phyloP scores from a whole-genome alignment of 768 basidiomycete genomes.

The Rhizopogon vinicolor region DNA sequence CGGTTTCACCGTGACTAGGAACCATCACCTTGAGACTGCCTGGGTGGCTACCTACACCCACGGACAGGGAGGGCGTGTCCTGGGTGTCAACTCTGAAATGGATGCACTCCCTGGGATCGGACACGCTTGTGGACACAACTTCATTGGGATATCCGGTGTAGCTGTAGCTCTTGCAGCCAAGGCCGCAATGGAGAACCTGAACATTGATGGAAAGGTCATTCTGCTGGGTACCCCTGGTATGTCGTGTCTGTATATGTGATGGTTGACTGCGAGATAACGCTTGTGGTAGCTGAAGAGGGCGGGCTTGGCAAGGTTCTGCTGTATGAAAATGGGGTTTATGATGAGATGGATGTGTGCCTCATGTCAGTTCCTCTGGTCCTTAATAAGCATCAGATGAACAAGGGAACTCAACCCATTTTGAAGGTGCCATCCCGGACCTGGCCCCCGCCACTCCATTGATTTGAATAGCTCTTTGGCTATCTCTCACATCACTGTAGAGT shows the following conservation, averaged over 20 bases:
- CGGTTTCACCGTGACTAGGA: constrained; percentile 54
- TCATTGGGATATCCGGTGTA: constrained; percentile 68
- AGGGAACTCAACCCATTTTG: neutral
- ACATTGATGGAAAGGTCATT: constrained; percentile 58
- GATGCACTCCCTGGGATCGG: constrained; percentile 49
- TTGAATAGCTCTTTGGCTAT: constrained; percentile 58
- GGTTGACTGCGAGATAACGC: neutral
- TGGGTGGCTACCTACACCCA: constrained; percentile 61
- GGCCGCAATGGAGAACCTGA: constrained; percentile 48
- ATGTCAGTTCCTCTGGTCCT: constrained; percentile 37
- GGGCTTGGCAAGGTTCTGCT: constrained; percentile 63
- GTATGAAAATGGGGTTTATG: constrained; percentile 60
- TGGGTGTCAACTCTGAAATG: constrained; percentile 77
- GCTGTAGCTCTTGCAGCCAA: constrained; percentile 61
- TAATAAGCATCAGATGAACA: neutral
- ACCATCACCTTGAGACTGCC: constrained; percentile 59
- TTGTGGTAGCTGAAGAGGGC: constrained; percentile 62
- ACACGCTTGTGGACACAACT: constrained; percentile 72
- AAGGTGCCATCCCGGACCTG: constrained; percentile 75
- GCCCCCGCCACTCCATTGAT: constrained; percentile 57
- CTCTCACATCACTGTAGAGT: constrained; percentile 52
- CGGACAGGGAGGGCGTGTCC: constrained; percentile 60
- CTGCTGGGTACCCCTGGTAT: constrained; percentile 70
- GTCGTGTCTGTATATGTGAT: neutral
- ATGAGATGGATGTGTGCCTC: constrained; percentile 65